Conservation (phyloP, 768 basidiomycete species). For the Aureoboletus auriporus region DNA sequence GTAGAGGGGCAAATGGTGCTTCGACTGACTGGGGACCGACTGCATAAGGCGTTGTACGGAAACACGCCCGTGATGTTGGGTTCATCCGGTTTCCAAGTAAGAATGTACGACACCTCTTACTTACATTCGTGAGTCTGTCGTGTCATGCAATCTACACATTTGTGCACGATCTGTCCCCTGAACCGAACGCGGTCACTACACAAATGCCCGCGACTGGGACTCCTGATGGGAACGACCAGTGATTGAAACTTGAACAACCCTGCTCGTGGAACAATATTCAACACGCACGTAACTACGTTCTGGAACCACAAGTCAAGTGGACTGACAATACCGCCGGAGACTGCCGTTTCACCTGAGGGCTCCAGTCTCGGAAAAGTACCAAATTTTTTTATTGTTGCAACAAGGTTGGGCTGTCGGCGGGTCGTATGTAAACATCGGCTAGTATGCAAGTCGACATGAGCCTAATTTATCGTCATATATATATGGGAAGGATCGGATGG, state of each 20-base stretch:
- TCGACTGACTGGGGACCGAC: constrained; percentile 38
- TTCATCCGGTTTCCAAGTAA: constrained; percentile 4
- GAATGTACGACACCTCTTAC: constrained; percentile 3
- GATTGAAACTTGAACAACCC: constrained; percentile 5
- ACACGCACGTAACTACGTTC: constrained; percentile 10
- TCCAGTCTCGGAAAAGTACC: not conserved
- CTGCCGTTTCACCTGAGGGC: not conserved
- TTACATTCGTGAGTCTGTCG: constrained; percentile 8
- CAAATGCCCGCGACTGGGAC: not conserved
- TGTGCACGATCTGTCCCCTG: not conserved
- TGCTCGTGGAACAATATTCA: constrained; percentile 11
- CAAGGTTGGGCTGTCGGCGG: constrained; percentile 1
- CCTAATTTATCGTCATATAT: not conserved
- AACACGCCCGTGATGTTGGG: constrained; percentile 9
- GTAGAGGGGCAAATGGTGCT: constrained; percentile 50
- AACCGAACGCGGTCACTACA: not conserved
- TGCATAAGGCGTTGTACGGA: constrained; percentile 35
- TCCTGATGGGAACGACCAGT: not conserved
- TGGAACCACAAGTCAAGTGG: no score
- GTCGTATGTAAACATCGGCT: constrained; percentile 17
- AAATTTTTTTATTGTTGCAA: not conserved
- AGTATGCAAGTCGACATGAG: not conserved
- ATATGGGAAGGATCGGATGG: not conserved
- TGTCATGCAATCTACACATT: not conserved
- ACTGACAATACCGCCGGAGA: no score